Conservation (phyloP, 2,329 filamentous ascomycete species). For the Aschersonia sp. region DNA sequence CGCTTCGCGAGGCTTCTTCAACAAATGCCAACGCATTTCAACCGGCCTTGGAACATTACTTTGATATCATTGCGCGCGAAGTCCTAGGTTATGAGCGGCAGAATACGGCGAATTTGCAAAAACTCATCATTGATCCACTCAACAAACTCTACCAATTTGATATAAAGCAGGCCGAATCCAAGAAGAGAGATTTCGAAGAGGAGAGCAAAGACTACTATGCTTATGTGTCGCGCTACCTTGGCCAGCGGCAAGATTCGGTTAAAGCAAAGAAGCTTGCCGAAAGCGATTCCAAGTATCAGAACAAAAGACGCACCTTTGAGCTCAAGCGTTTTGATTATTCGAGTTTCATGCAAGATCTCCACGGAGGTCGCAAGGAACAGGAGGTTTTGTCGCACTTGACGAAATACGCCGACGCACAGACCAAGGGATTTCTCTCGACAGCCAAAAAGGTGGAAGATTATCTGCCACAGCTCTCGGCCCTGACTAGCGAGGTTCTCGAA, state of each 20-base stretch:
- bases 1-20: conserved; percentile 71
- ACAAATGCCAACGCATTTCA: conserved; percentile 96
- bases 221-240: conserved; percentile 90
- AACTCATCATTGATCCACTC: conserved; percentile 87
- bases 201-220: conserved; percentile 98
- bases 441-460: conserved; percentile 79
- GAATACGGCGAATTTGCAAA: conserved; percentile 74
- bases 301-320: conserved; percentile 86
- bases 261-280: conserved; percentile 95
- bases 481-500: conserved; percentile 77
- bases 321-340: conserved; percentile 97
- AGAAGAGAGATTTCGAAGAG: conserved; percentile 96
- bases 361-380: conserved; percentile 95
- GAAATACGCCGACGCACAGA: conserved; percentile 83
- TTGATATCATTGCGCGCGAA: conserved; percentile 88
- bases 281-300: conserved; percentile 92
- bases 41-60: conserved; percentile 93
- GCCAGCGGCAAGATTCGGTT: conserved; percentile 84
- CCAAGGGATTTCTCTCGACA: conserved; percentile 64
- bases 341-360: conserved; percentile 97
- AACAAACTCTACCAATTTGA: conserved; percentile 85
- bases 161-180: conserved; percentile 93
- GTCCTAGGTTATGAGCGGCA: conserved; percentile 77
- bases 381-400: conserved; percentile 91
- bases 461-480: conserved; percentile 76